phyloP scores from a whole-genome alignment of 352 stramenopile genomes.

The Globisporangium takayamanum region DNA sequence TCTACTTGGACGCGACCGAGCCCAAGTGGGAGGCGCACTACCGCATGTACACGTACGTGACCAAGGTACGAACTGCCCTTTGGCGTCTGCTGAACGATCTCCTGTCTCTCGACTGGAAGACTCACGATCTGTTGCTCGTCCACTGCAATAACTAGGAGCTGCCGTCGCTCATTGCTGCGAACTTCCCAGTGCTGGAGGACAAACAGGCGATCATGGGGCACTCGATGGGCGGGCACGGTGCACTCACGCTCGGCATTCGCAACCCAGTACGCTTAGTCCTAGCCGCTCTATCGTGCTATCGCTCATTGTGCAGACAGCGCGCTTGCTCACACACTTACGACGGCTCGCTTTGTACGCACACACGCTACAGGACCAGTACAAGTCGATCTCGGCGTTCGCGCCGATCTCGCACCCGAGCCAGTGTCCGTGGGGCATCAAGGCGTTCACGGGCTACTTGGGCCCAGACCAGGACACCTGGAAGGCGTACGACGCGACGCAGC shows the following conservation, averaged over 20 bases:
- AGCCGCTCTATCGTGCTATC: too few species aligned
- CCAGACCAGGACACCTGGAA: slow-evolving; percentile 83
- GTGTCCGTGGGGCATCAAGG: slow-evolving; percentile 98
- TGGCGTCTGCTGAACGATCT: background rate
- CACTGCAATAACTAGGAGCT: slow-evolving; percentile 60
- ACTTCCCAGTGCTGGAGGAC: slow-evolving; percentile 84
- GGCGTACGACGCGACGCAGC: slow-evolving; percentile 90
- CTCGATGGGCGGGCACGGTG: slow-evolving; percentile 97
- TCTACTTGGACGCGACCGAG: slow-evolving; percentile 97
- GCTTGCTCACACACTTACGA: background rate
- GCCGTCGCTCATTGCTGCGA: slow-evolving; percentile 77
- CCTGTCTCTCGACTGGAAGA: background rate
- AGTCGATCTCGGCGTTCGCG: slow-evolving; percentile 93
- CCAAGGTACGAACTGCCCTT: slow-evolving; percentile 32
- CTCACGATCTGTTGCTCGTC: too few species aligned
- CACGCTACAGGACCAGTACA: slow-evolving; percentile 60
- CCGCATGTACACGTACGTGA: slow-evolving; percentile 98
- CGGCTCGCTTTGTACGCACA: background rate
- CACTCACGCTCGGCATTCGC: slow-evolving; percentile 92
- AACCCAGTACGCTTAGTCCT: slow-evolving; percentile 43
- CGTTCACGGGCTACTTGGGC: slow-evolving; percentile 96
- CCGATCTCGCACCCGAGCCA: slow-evolving; percentile 95
- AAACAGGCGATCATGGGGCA: slow-evolving; percentile 93
- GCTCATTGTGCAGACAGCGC: background rate
- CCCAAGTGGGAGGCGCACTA: slow-evolving; percentile 91